Conservation (phyloP, 1,284 basidiomycete genomes). For the Salmacisia buchloeana region DNA sequence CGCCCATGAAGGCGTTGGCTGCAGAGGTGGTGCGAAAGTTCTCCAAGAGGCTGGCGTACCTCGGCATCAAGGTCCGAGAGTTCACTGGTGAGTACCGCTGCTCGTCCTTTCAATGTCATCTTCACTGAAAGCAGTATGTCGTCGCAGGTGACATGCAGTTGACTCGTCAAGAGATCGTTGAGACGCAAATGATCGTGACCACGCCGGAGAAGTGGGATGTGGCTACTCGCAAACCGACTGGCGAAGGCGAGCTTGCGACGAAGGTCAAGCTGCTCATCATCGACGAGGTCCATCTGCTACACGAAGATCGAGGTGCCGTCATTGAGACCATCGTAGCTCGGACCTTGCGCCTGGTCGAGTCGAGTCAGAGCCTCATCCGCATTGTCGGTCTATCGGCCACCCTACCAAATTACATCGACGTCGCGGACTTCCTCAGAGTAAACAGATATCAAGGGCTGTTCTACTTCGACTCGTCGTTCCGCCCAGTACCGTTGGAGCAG, state of each 20-base stretch:
- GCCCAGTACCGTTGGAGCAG: slow-evolving; percentile 93
- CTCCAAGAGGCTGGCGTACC: slow-evolving; percentile 81
- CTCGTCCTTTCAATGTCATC: not conserved
- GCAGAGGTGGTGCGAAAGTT: slow-evolving; percentile 93
- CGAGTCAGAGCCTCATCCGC: slow-evolving; percentile 92
- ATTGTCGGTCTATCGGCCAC: slow-evolving; percentile 98
- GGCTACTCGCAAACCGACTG: slow-evolving; percentile 91
- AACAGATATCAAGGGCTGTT: slow-evolving; percentile 87
- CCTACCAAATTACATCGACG: slow-evolving; percentile 93
- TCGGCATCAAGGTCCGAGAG: slow-evolving; percentile 80
- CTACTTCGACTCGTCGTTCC: slow-evolving; percentile 96
- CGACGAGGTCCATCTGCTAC: slow-evolving; percentile 94
- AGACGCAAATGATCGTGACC: slow-evolving; percentile 97
- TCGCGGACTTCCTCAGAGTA: slow-evolving; percentile 89
- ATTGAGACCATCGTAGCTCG: slow-evolving; percentile 98
- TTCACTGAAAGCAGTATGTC: not conserved
- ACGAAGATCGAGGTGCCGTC: slow-evolving; percentile 95
- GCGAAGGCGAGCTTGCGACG: slow-evolving; percentile 82
- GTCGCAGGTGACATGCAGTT: slow-evolving; percentile 89
- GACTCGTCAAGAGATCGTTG: slow-evolving; percentile 84
- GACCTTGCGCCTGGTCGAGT: slow-evolving; percentile 88
- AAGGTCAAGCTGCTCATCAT: slow-evolving; percentile 92
- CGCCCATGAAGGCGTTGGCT: slow-evolving; percentile 97
- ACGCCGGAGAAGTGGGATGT: slow-evolving; percentile 99
- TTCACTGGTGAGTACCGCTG: slow-evolving; percentile 64